Evolutionary conservation across 2,329 filamentous ascomycete genomes (phyloP), one percentile per base, ranked within the genome.

Genomic region (Nothophoma quercina): DNA sequence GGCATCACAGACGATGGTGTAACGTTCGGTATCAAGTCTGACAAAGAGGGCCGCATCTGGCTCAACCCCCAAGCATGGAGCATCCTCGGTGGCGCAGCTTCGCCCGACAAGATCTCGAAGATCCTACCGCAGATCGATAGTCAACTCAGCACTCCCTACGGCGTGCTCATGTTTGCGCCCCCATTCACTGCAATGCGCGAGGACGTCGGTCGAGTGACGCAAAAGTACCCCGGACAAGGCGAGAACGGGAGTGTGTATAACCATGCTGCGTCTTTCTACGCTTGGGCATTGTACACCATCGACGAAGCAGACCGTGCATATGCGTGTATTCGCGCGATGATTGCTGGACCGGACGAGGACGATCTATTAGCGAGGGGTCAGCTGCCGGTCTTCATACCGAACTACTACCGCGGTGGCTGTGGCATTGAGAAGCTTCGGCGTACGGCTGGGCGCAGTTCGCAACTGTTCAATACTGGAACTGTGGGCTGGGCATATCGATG

Each of bases 241-340:
- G 83, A 85, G 68, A 85, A 85, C 64, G 83, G 76, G 1, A 79
- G 80, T 19, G 80, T 85, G 15, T 85, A 85, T 67, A 85, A 84
- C 71, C 83, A 85, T 64, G 82, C 83, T 0, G 78, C 75, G 25
- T 77, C 79, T 9, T 85, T 84, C 63, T 85, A 83, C 67, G 75
- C 81, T 39, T 79, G 82, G 73, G 78, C 78, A 9, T 65, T 85
- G 19, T 84, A 85, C 70, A 74, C 71, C 19, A 76, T 83, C 55
- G 77, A 75, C 18, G 73, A 83, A 55, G 68, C 70, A 1, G 81
- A 83, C 50, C 77, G 80, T 13, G 83, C 82, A 0, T 84, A 78
- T 64, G 69, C 67, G n/a, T 69, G 78, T 2, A 71, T 85, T 10
- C 77, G 82, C 1, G 78, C 81, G 59, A 79, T 85, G 75, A 75